Base-by-base conservation (phyloP, 2,329 filamentous ascomycete species). In the Ceratocystis albifundus region DNA sequence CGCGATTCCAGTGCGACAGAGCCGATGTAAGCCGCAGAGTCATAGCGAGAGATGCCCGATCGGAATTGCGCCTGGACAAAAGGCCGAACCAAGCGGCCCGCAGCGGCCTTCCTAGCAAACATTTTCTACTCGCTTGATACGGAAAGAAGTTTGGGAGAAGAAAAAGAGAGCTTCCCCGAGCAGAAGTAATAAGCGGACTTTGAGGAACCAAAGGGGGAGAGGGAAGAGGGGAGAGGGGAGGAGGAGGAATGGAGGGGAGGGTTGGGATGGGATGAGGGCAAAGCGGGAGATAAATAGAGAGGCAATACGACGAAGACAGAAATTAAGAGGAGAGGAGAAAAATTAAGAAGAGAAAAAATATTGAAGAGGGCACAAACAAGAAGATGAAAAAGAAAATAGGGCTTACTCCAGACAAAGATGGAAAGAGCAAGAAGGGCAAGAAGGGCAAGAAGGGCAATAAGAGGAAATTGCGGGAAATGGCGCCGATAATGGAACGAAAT, bases 51-150 rank as follows among this genome's bases (percentile, higher is more conserved):
- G 46, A 28, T n/a, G 30, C 45, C 22, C 12, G 28, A n/a, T 17
- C 36, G 36, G 64, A 55, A 41, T 25, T 25, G 48, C 25, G 50
- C 10, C 20, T 44, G 61, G 30, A 53, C 36, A 50, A 64, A 44
- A 25, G 64, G 64, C 64, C 64, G 64, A 41, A 53, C 67, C 64
- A 68, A 45, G 32, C 67, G 64, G 64, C 67, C 64, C 44, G 59
- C 28, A 46, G 64, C 67, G 22, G 44, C 45, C 50, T 68, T 66
- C 46, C 64, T 50, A 20, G 67, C 55, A 41, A 68, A 64, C 67
- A 68, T 68, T 59, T 36, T 28, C 36, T 8, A n/a, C 55, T 59
- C 15, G 17, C 55, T 32, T 6, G 28, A 36, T 36, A 15, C 12
- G 55, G 55, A 32, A 41, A 41, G 36, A 41, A 41, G 15, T 41